Conservation (phyloP, 176 grass and related monocot genomes). For the Dendrocalamus sinicus region DNA sequence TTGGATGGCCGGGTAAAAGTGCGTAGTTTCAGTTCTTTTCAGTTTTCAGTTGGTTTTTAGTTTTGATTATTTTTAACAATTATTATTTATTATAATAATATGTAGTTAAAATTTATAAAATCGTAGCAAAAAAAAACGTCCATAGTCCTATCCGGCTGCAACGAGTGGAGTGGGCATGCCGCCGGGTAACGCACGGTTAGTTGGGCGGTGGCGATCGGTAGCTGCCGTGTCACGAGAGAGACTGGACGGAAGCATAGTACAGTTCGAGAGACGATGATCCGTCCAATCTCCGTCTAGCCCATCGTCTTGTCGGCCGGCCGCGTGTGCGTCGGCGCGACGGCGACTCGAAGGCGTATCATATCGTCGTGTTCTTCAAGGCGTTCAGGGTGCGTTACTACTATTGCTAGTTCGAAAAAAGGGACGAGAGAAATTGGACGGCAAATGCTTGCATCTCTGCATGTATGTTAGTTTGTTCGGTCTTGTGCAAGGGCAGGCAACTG, state of each 20-base stretch:
- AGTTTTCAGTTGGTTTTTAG: too few species aligned
- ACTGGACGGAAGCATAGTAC: neutral
- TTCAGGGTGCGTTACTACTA: neutral
- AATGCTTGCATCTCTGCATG: neutral
- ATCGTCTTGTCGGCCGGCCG: neutral
- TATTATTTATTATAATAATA: too few species aligned
- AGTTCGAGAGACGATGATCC: neutral
- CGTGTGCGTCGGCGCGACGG: neutral
- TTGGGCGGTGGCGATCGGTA: neutral
- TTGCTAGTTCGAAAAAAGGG: neutral
- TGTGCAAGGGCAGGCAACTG: neutral
- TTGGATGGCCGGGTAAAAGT: too few species aligned
- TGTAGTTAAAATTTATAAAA: too few species aligned
- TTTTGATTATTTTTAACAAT: too few species aligned
- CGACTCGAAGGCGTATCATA: neutral
- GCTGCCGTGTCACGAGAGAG: neutral
- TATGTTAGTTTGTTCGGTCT: neutral
- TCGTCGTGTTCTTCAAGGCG: neutral
- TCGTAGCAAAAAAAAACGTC: too few species aligned
- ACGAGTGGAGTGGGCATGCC: neutral
- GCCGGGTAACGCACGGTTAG: neutral
- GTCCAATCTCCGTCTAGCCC: neutral
- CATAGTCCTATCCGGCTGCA: too few species aligned
- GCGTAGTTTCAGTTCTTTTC: too few species aligned
- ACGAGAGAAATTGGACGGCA: neutral